Evolutionary conservation across 306 rosid genomes (phyloP).

Genomic region (Senna tora): DNA sequence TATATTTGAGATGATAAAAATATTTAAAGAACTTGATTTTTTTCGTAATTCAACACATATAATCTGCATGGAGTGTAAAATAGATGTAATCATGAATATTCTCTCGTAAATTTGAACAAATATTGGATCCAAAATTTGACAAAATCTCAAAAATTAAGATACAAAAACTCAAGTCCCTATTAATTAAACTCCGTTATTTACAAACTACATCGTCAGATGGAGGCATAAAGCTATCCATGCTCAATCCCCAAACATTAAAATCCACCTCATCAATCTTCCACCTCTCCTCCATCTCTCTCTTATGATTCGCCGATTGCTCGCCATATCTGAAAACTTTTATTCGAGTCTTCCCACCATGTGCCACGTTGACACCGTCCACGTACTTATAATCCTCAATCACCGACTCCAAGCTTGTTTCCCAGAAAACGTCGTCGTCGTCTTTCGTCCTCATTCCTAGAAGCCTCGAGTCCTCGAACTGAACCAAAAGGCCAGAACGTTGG

Average conservation of each 20-base stretch:
- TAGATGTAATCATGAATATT: no score
- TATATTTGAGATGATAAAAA: no score
- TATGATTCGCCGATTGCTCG: conserved; percentile 61
- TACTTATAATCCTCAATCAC: conserved; percentile 70
- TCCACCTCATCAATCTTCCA: conserved; percentile 72
- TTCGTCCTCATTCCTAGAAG: conserved; percentile 68
- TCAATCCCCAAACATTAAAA: conserved; percentile 62
- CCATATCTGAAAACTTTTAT: conserved; percentile 61
- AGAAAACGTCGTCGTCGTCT: conserved; percentile 73
- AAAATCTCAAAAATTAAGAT: no score
- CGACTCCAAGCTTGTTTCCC: conserved; percentile 95
- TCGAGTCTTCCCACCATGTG: conserved; percentile 81
- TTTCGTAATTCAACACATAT: no score
- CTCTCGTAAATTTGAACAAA: background rate
- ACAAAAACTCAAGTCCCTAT: background rate
- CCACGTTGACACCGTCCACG: conserved; percentile 82
- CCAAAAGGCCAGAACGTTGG: conserved; percentile 83
- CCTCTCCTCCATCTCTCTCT: conserved; percentile 67
- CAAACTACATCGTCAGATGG: conserved; percentile 34
- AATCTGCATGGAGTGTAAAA: no score
- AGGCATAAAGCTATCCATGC: conserved; percentile 55
- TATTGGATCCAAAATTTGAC: background rate
- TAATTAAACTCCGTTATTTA: background rate
- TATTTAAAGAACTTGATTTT: no score
- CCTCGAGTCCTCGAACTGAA: conserved; percentile 87